These are phyloP conservation scores for Fusarium tricinctum DNA, from an alignment of 2,329 filamentous ascomycete species.

Conservation along the genomic window DNA sequence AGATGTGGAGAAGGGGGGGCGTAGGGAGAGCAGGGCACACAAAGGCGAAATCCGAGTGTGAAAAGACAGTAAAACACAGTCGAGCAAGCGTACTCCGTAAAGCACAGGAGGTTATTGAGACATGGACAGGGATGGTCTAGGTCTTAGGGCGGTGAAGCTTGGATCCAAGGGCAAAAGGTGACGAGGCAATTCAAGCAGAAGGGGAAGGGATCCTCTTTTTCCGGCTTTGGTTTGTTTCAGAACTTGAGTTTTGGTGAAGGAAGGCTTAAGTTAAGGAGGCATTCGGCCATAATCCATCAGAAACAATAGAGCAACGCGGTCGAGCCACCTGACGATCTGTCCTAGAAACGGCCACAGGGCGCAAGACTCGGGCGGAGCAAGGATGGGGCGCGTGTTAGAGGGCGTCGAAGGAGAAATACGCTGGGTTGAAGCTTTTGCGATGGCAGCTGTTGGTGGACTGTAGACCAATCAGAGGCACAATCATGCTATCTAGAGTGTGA, in stretches of 20 bases:
- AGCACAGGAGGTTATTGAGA: constrained; percentile 27
- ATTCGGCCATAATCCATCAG: constrained; percentile 18
- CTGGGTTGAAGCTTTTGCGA: not conserved
- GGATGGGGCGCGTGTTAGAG: constrained; percentile 43
- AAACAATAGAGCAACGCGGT: constrained; percentile 37
- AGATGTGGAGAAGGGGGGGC: constrained; percentile 52
- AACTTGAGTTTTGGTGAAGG: constrained; percentile 21
- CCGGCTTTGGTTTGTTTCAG: constrained; percentile 47
- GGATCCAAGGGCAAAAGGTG: constrained; percentile 41
- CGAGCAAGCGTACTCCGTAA: too few relatives aligned
- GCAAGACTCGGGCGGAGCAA: constrained; percentile 48
- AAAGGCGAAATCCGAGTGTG: constrained; percentile 47
- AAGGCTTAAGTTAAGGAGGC: constrained; percentile 28
- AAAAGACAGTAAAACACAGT: constrained; percentile 26
- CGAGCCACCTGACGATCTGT: constrained; percentile 45
- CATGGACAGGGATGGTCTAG: constrained; percentile 43
- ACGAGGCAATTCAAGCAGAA: constrained; percentile 36
- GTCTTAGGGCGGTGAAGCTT: constrained; percentile 46
- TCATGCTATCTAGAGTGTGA: not conserved
- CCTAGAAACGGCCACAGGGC: constrained; percentile 39
- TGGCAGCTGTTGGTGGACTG: not conserved
- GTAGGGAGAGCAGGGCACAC: constrained; percentile 41
- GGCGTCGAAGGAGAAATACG: constrained; percentile 27
- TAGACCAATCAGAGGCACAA: constrained; percentile 22
- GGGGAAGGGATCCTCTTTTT: constrained; percentile 39